Conservation (phyloP, 202 grass and related monocot genomes). For the Setaria italica region DNA sequence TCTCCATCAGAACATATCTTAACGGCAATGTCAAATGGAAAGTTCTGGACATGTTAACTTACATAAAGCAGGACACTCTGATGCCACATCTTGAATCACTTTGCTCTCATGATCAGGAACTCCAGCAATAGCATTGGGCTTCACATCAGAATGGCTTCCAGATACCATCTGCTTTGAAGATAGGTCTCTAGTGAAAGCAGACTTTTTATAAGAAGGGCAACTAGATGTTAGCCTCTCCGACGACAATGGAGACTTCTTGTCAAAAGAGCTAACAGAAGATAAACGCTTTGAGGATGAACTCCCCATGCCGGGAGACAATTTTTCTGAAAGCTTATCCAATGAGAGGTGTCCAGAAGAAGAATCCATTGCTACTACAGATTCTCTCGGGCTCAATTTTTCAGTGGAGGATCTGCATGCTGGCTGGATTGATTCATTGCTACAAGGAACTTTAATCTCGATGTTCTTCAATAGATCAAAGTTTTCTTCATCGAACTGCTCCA, state of each 20-base stretch:
- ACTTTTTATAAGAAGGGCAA: slow-evolving; percentile 55
- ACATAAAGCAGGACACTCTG: slow-evolving; percentile 22
- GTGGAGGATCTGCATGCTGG: slow-evolving; percentile 21
- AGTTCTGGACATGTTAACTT: slow-evolving; percentile 33
- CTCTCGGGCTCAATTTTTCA: slow-evolving; percentile 22
- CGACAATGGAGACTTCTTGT: slow-evolving; percentile 38
- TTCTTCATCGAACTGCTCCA: slow-evolving; percentile 13
- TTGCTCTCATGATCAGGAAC: slow-evolving; percentile 16
- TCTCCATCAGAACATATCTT: slow-evolving; percentile 37
- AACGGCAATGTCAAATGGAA: slow-evolving; percentile 24
- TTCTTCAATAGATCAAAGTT: slow-evolving; percentile 29
- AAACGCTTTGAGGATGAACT: slow-evolving; percentile 43
- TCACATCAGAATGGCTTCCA: slow-evolving; percentile 1
- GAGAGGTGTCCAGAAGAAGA: slow-evolving; percentile 30
- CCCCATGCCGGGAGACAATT: neutral
- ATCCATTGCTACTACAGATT: neutral
- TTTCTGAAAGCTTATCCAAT: slow-evolving; percentile 25
- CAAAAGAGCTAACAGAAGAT: slow-evolving; percentile 23
- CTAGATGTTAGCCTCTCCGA: slow-evolving; percentile 44
- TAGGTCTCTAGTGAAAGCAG: neutral
- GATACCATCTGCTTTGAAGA: slow-evolving; percentile 32
- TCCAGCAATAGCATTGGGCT: slow-evolving; percentile 23
- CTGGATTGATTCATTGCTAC: slow-evolving; percentile 15
- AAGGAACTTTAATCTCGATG: neutral
- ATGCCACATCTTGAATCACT: slow-evolving; percentile 37